Base-by-base conservation (phyloP, 2,329 filamentous ascomycete genomes). In the Xylaria digitata region DNA sequence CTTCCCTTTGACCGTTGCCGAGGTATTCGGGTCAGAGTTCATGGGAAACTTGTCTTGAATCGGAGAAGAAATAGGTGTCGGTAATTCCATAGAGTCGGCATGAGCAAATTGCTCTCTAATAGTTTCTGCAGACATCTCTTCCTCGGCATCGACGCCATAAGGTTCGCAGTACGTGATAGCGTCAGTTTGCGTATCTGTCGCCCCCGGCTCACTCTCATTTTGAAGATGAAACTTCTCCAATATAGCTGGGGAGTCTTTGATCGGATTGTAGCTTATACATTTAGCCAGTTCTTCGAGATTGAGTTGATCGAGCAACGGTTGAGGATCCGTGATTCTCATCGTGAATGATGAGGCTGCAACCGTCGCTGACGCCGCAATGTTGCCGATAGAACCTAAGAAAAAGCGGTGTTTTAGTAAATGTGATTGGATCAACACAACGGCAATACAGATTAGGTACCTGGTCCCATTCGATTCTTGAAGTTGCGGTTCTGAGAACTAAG, bases 401-500 rank as follows among this genome's bases (percentile, higher is more conserved):
- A 45, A 45, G n/a, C 2, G n/a, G 37, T 1, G 1, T 23, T 32
- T 42, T 45, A 55, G 30, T 63, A 4, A 40, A 15, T 1, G 11
- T 40, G n/a, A 15, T 40, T 15, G 2, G 13, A 15, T 5, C 37
- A 40, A 9, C 11, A 23, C 7, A 26, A 8, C 15, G 9, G 21
- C 23, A 21, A 34, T 8, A 21, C 37, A 23, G 37, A 23, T 19
- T 37, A n/a, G 8, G 48, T 61, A 78, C 80, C 80, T 68, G 75
- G 76, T 1, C 81, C 81, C 80, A 83, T 83, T 2, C 82, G 71
- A 66, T 84, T 83, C 66, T 81, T 71, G 64, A 83, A 83, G 68
- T 84, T 83, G 11, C 82, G 74, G 63, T 84, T 83, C 70, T 83
- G 81, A 13, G 78, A 81, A n/a, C 75, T 79, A 1, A 83, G 69